Evolutionary conservation across 73 alveolate species (phyloP).

Genomic region (Paramecium octaurelia): DNA sequence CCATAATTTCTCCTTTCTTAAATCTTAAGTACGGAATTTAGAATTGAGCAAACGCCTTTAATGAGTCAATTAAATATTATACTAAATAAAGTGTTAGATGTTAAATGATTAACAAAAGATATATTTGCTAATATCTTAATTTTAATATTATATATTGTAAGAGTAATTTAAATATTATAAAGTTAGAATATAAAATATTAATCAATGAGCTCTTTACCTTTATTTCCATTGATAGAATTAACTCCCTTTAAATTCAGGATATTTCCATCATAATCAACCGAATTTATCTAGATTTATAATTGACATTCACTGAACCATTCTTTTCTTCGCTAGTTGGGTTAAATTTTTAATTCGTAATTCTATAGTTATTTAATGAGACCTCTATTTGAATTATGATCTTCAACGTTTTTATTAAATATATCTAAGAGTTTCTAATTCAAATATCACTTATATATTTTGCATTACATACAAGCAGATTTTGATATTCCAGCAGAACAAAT

Average conservation of each 20-base stretch:
- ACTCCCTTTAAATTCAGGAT: neutral
- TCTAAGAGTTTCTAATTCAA: neutral
- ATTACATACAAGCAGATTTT: slow-evolving; percentile 14
- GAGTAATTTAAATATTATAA: neutral
- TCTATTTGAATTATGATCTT: neutral
- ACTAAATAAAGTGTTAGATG: neutral
- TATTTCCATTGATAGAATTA: neutral
- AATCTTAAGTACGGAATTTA: neutral
- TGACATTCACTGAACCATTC: neutral
- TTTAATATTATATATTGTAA: neutral
- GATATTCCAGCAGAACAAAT: slow-evolving; percentile 44
- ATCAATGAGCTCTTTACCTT: slow-evolving; percentile 12
- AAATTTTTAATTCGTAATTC: neutral
- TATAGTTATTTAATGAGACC: neutral
- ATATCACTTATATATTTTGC: slow-evolving; percentile 20
- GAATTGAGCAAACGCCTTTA: neutral
- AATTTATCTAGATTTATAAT: neutral
- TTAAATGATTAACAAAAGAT: no score
- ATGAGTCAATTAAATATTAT: neutral
- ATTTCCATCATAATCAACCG: neutral
- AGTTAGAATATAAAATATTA: neutral
- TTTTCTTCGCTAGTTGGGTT: neutral
- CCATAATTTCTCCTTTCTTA: neutral
- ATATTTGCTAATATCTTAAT: no score
- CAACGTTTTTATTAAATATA: slow-evolving; percentile 28